Conservation (phyloP, 257 asterid genomes). For the Nemophila menziesii region DNA sequence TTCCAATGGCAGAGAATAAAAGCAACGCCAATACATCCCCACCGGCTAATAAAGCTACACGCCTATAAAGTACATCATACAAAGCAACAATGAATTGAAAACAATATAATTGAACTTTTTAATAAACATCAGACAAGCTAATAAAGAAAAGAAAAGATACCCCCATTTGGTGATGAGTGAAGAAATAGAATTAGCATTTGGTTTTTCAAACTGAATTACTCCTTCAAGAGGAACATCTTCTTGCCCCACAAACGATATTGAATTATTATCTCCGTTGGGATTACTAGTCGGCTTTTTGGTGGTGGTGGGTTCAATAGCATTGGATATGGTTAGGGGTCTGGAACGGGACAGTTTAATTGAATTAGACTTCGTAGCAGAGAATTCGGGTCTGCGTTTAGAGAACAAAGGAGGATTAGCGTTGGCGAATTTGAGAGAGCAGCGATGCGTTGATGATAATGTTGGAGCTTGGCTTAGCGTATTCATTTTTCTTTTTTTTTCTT, state of each 20-base stretch:
- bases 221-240: conserved; percentile 63
- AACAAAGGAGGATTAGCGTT: conserved; percentile 56
- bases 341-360: conserved; percentile 6
- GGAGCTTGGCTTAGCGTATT: conserved; percentile 32
- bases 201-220: conserved; percentile 75
- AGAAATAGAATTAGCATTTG: conserved; percentile 24
- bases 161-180: conserved; percentile 50
- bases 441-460: conserved; percentile 40
- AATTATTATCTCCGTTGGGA: conserved; percentile 14
- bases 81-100: background rate
- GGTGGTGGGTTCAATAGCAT: conserved; percentile 18
- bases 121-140: background rate
- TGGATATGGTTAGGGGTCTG: conserved; percentile 33
- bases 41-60: conserved; percentile 67
- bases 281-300: conserved; percentile 1
- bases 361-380: conserved; percentile 18
- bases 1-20: conserved; percentile 75
- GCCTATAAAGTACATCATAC: conserved; percentile 26
- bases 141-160: conserved; percentile 16
- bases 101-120: background rate
- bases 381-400: conserved; percentile 37
- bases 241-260: conserved; percentile 42
- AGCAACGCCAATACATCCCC: conserved; percentile 80
- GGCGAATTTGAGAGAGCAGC: conserved; percentile 49
- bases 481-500: conserved; percentile 7